A percentile compares a stretch with the other conserved stretches of the same genome.
phyloP scores from a whole-genome alignment of 23 red algal genomes.

The Gracilaria domingensis region DNA sequence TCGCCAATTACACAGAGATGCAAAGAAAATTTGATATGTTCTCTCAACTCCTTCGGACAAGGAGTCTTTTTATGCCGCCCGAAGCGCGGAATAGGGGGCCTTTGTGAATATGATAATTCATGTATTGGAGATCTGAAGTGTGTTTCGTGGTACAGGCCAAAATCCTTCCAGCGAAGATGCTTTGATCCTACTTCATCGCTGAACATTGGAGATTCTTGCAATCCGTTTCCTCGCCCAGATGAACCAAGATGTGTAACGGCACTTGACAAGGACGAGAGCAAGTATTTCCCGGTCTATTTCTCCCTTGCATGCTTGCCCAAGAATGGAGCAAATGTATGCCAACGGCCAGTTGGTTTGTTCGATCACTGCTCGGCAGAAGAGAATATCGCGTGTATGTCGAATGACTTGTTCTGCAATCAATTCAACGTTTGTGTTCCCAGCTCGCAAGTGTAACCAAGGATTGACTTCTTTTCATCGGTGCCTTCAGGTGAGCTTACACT shows the following conservation, averaged over 20 bases:
- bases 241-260: background rate
- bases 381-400: background rate
- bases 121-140: conserved; percentile 26
- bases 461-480: no score
- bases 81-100: background rate
- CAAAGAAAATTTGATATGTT: background rate
- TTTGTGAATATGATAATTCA: conserved; percentile 2
- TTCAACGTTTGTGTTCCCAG: conserved; percentile 8
- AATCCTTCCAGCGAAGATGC: background rate
- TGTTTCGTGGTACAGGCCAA: background rate
- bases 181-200: conserved; percentile 5
- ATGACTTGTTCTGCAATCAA: background rate
- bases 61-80: background rate
- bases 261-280: background rate
- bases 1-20: background rate
- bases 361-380: background rate
- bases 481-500: no score
- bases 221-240: background rate
- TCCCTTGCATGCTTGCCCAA: background rate
- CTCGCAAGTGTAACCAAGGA: no score
- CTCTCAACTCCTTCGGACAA: background rate
- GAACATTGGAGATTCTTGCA: conserved; percentile 1
- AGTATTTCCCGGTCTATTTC: background rate
- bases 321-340: background rate
- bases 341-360: background rate